Evolutionary conservation across 2,329 filamentous ascomycete genomes (phyloP), one percentile per base, ranked within the genome.

Genomic region (Aspergillus brasiliensis): DNA sequence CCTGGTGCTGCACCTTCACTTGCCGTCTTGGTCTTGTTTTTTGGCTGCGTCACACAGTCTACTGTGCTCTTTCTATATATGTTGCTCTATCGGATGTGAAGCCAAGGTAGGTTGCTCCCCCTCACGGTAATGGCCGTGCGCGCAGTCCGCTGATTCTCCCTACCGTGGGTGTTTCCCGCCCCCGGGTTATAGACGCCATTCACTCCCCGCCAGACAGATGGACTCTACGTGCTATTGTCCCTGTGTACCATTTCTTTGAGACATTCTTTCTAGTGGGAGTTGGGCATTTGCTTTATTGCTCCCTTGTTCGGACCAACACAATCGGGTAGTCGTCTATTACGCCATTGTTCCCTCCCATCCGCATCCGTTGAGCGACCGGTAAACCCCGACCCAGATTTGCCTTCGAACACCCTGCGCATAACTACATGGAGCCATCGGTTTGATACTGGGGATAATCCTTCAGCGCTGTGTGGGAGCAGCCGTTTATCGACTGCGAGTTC

Each of bases 81-180:
- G 52, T 17, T 8, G 21, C 11, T 27, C n/a, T 28, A 31, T 56
- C 49, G 31, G 27, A 57, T 57, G 59, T 58, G 37, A 56, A 56
- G 19, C 47, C 21, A 62, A 34, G 57, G 61, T 62, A 38, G 56
- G 58, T 60, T 38, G 25, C 38, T 42, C 44, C 46, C 23, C 58
- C 31, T 27, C 40, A 27, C 17, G n/a, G 42, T 46, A 17, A 55
- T 38, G 23, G 25, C 25, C 38, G 52, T 55, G 57, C 47, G 51
- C 55, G 55, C 55, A 53, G 48, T 60, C 59, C 61, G 61, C 63
- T 67, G 60, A 64, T 57, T 60, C 63, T 67, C 60, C 63, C 63
- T 65, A 54, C 58, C 58, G 51, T 64, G 53, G 44, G 53, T 21
- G 40, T 58, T 37, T 51, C 58, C 58, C 52, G 61, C 57, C 57